Evolutionary conservation across 2,329 filamentous ascomycete genomes (phyloP).

Genomic region (Colletotrichum sp.): DNA sequence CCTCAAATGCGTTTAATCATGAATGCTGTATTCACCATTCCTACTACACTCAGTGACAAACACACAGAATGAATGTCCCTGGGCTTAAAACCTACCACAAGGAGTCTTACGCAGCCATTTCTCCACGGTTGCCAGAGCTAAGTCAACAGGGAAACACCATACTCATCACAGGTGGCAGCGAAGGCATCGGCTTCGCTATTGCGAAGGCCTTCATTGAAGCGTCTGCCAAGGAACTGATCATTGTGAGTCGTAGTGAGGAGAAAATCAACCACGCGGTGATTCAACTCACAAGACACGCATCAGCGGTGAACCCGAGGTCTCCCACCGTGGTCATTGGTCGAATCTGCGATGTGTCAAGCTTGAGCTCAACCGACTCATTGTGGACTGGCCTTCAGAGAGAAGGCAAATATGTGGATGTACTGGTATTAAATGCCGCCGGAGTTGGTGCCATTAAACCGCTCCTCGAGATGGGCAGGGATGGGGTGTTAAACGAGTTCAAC

Average conservation of each 20-base stretch:
- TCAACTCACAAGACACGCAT: background rate
- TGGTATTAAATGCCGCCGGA: background rate
- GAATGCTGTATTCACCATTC: too few relatives aligned
- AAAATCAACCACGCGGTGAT: background rate
- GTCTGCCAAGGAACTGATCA: background rate
- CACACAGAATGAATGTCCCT: background rate
- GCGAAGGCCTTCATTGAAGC: slow-evolving; percentile 60
- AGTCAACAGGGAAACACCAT: slow-evolving; percentile 51
- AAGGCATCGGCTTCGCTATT: slow-evolving; percentile 70
- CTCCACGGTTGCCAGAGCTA: background rate
- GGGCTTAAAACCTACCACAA: background rate
- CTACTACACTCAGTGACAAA: too few relatives aligned
- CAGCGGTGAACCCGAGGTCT: background rate
- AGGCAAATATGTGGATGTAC: background rate
- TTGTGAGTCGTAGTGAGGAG: background rate
- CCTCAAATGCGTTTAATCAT: too few relatives aligned
- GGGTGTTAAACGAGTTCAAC: background rate
- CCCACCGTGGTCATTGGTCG: background rate
- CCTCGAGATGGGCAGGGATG: background rate
- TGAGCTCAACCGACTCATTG: background rate
- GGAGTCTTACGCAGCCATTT: background rate
- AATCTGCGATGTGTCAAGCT: background rate
- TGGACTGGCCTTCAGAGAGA: background rate
- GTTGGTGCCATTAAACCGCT: background rate
- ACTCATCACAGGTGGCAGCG: slow-evolving; percentile 69